A percentile compares a stretch with the other conserved stretches of the same genome.
Evolutionary conservation across 345 rosid genomes (phyloP).

Genomic region (Aurinia saxatilis): DNA sequence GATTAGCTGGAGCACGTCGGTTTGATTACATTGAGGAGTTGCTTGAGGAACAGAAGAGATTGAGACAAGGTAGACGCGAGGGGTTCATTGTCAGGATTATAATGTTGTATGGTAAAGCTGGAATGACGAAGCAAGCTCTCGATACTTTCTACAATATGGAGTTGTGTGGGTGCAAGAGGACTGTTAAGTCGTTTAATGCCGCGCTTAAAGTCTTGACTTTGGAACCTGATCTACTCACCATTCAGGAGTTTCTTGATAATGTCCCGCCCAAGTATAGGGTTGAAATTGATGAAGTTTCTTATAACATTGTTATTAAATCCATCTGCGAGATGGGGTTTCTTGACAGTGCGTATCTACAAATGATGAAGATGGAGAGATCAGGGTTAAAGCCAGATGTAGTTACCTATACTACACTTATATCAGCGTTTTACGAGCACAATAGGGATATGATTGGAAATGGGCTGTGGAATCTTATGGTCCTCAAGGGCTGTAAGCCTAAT

Average conservation of each 20-base stretch:
- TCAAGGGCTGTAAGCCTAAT: slow-evolving; percentile 65
- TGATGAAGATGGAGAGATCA: slow-evolving; percentile 52
- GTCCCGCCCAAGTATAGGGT: slow-evolving; percentile 36
- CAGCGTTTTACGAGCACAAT: slow-evolving; percentile 55
- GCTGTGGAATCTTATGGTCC: slow-evolving; percentile 76
- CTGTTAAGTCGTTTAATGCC: slow-evolving; percentile 76
- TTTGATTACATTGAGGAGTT: slow-evolving; percentile 63
- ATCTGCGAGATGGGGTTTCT: slow-evolving; percentile 49
- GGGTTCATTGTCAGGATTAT: slow-evolving; percentile 78
- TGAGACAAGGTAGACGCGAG: slow-evolving; percentile 78
- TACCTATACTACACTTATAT: slow-evolving; percentile 65
- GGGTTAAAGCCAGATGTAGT: slow-evolving; percentile 62
- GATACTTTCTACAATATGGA: slow-evolving; percentile 61
- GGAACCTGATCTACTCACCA: slow-evolving; percentile 43
- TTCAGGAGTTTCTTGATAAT: slow-evolving; percentile 38
- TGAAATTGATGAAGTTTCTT: slow-evolving; percentile 42
- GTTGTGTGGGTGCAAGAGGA: slow-evolving; percentile 50
- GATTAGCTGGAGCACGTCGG: slow-evolving; percentile 64
- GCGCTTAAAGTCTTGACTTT: slow-evolving; percentile 47
- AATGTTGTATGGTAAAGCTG: slow-evolving; percentile 72
- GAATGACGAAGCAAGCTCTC: slow-evolving; percentile 61
- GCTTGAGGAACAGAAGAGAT: slow-evolving; percentile 81
- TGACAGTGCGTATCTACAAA: slow-evolving; percentile 45
- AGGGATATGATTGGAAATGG: slow-evolving; percentile 56
- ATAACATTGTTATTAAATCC: slow-evolving; percentile 54